A percentile compares a stretch with the other conserved stretches of the same genome.
Conservation (phyloP, 2,329 filamentous ascomycete genomes). For the Cercospora canescens region DNA sequence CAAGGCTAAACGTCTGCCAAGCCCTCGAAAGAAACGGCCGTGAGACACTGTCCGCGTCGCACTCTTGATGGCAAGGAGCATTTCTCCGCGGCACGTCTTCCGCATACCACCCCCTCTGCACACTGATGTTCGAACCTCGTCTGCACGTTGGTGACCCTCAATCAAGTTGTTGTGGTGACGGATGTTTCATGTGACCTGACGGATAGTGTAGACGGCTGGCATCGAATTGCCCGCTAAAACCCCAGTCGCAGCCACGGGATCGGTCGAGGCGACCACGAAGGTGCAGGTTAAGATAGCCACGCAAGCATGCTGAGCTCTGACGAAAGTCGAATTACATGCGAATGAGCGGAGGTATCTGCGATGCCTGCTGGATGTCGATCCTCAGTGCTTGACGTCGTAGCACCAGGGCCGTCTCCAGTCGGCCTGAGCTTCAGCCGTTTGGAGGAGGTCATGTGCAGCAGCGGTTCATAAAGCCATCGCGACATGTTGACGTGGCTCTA, state of each 20-base stretch:
- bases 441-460: background rate
- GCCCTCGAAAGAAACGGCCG: background rate
- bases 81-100: background rate
- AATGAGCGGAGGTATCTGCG: background rate
- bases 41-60: background rate
- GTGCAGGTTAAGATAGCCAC: background rate
- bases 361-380: conserved; percentile 3
- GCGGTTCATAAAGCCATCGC: background rate
- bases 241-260: background rate
- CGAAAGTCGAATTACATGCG: background rate
- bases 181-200: background rate
- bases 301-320: background rate
- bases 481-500: background rate
- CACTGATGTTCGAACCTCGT: background rate
- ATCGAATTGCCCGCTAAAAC: background rate
- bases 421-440: background rate
- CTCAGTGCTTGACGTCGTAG: background rate
- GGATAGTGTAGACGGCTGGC: background rate
- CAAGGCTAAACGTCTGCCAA: background rate
- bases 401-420: background rate
- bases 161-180: background rate
- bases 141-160: background rate
- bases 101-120: background rate
- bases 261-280: background rate
- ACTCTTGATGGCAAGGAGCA: background rate